phyloP scores from a whole-genome alignment of 164 flowering plant species.

The Cinnamomum chago region DNA sequence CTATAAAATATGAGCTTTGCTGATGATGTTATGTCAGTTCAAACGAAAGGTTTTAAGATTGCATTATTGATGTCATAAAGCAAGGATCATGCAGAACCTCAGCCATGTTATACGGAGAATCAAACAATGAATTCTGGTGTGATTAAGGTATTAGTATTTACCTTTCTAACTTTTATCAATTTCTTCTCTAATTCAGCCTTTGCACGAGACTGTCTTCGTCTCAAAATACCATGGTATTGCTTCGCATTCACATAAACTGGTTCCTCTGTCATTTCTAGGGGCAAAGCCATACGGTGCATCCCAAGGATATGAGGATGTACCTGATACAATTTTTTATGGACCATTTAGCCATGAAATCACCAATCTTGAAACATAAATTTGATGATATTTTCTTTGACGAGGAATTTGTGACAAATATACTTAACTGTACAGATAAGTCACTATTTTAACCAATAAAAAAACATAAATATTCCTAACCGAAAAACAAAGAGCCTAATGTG shows the following conservation, averaged over 20 bases:
- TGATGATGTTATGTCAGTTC: too few species aligned
- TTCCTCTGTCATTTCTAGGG: constrained; percentile 37
- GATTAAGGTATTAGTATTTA: constrained; percentile 14
- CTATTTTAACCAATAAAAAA: too few species aligned
- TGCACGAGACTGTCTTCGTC: constrained; percentile 92
- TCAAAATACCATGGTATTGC: constrained; percentile 83
- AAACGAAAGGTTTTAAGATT: too few species aligned
- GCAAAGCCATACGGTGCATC: constrained; percentile 68
- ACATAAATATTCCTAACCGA: too few species aligned
- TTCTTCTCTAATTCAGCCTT: constrained; percentile 90
- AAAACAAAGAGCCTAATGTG: too few species aligned
- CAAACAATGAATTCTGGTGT: background rate
- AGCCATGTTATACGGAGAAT: background rate
- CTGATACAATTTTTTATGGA: constrained; percentile 30
- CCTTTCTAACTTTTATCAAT: constrained; percentile 80
- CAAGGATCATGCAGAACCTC: background rate
- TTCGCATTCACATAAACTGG: constrained; percentile 97
- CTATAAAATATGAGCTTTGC: too few species aligned
- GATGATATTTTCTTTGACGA: too few species aligned
- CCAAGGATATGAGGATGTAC: constrained; percentile 69
- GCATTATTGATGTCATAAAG: too few species aligned
- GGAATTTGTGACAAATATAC: too few species aligned
- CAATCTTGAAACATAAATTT: background rate
- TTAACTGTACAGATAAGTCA: too few species aligned
- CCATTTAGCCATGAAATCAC: background rate